Conservation (phyloP, 176 grass and related monocot genomes). For the Zoysia japonica region DNA sequence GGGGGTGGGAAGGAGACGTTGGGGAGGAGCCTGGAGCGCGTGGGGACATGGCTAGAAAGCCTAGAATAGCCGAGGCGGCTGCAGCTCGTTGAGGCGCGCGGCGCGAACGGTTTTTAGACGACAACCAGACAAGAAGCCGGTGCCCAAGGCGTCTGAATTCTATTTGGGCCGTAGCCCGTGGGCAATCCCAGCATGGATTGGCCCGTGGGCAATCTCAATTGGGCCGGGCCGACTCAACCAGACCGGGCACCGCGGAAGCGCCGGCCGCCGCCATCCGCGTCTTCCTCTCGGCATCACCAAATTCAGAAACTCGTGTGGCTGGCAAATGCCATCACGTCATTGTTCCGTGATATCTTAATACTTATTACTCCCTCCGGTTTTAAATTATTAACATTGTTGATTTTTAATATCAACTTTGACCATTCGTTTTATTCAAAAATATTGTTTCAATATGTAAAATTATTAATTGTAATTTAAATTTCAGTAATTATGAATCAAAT, state of each 20-base stretch:
- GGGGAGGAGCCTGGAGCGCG: not conserved
- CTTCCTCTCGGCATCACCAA: not conserved
- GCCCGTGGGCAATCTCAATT: too few relatives aligned
- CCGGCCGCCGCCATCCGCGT: not conserved
- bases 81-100: not conserved
- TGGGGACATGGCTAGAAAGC: not conserved
- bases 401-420: too few relatives aligned
- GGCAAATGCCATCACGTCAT: not conserved
- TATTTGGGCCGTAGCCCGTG: too few relatives aligned
- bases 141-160: too few relatives aligned
- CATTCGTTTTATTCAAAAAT: too few relatives aligned
- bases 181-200: too few relatives aligned
- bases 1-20: slow-evolving; percentile 17
- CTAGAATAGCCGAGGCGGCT: slow-evolving; percentile 30
- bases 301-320: not conserved
- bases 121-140: not conserved
- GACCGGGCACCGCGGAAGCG: too few relatives aligned
- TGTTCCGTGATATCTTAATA: not conserved
- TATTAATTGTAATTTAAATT: too few relatives aligned
- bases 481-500: too few relatives aligned
- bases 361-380: too few relatives aligned
- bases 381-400: too few relatives aligned
- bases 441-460: too few relatives aligned
- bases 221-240: not conserved
- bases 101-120: slow-evolving; percentile 30